Base-by-base conservation (phyloP, 768 basidiomycete species). In the Hygrocybe coccinea region DNA sequence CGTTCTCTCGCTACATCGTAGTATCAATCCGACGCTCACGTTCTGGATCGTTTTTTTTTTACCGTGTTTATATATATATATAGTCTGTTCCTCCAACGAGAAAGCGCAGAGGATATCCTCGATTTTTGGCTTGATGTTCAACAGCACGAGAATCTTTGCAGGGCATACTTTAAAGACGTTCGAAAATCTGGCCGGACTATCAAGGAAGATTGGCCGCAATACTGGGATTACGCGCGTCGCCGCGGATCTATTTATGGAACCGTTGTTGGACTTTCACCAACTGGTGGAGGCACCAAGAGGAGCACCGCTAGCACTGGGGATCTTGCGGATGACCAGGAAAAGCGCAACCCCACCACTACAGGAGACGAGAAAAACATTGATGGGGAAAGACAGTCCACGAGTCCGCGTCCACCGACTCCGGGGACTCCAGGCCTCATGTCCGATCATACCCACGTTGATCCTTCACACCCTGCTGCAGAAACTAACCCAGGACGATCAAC, bases 41-140 rank as follows among this genome's bases (percentile, higher is more conserved):
- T 44, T 39, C 11, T 9, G 38, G 24, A 12, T 54, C 48, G 46
- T 56, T 25, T 34, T 50, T 56, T 45, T 56, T 25, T 34, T 50
- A 55, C 44, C 54, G 49, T 22, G 41, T 61, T 47, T 50, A 52
- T 52, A 58, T 55, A 24, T 50, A 49, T 49, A 41, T 21, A 24
- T 60, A 97, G 95, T 72, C 81, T 97, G 57, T 98, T 97, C 70
- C 76, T 99, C 35, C 95, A 98, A 68, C 84, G 93, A 35, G 95
- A 99, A 72, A 91, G 92, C 22, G 85, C 91, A 53, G 95, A 98
- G 68, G 97, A 99, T 69, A 89, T 94, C 48, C 75, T 99, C 44
- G 97, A 99, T 69, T 98, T 98, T 65, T 98, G 95, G 95, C 82
- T 99, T 25, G 97, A 99, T 69, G 97, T 98, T 5, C 94, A 97